Base-by-base conservation (phyloP, 306 rosid species). In the Corylus heterophylla region DNA sequence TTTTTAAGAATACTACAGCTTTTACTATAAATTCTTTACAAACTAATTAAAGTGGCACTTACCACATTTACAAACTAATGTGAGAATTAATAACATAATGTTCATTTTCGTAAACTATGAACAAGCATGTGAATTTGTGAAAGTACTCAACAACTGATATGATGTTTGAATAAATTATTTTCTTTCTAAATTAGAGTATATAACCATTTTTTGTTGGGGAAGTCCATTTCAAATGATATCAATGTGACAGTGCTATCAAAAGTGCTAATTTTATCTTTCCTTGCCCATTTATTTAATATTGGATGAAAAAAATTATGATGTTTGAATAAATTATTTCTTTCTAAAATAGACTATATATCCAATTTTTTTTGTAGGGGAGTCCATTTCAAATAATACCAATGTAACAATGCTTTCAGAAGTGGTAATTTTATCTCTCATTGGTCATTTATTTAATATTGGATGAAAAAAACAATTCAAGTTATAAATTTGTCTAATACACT, bases 131-230 rank as follows among this genome's bases (percentile, higher is more conserved):
- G 35, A 31, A 31, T 31, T 71, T 64, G 35, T 14, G 72, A 63
- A 55, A 58, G 81, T 58, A 74, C 31, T 37, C 69, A 58, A 79
- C 25, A 73, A 45, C 73, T 54, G 47, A 51, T 58, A 11, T 12
- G 63, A 20, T 67, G 27, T 18, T 7, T 52, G 35, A 11, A 13
- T 47, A 56, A 52, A 58, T 12, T 61, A 48, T 31, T 6, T 51
- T 31, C 9, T 71, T 74, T 51, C 68, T 71, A 22, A 13, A 69
- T 50, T 58, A 25, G 68, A 69, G 22, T 74, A 45, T 63, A n/a
- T 37, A 37, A 39, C 16, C 44, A 2, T 39, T 50, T 68, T 45
- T 49, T 77, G 70, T 56, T 83, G 91, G 87, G 74, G 74, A 86
- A 47, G 63, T 61, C 81, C 29, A 29, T 63, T 58, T 76, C 62